Evolutionary conservation across 2,329 filamentous ascomycete species (phyloP), one percentile per base, ranked within the genome.

Genomic region (Microthyrium microscopicum): DNA sequence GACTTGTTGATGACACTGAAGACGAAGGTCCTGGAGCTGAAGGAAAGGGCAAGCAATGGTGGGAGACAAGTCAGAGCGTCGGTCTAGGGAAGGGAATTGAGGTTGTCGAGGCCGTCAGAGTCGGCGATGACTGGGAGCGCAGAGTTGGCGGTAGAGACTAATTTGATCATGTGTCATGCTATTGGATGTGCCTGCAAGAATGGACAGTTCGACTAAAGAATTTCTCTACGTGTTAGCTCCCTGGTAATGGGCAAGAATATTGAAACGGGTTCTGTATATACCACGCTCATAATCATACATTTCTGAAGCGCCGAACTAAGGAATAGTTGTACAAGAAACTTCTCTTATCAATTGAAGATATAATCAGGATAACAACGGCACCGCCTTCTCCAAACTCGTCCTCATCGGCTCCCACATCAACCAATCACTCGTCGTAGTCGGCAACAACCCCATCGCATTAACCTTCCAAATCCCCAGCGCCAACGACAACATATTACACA

Each of bases 381-480:
- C n/a, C n/a, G n/a, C n/a, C n/a, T n/a, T n/a, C n/a, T n/a, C n/a
- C n/a, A n/a, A n/a, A n/a, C n/a, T n/a, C n/a, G n/a, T n/a, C n/a
- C n/a, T n/a, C n/a, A n/a, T n/a, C n/a, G n/a, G n/a, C n/a, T n/a
- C n/a, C n/a, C n/a, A n/a, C n/a, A n/a, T n/a, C n/a, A n/a, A n/a
- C n/a, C n/a, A n/a, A n/a, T n/a, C n/a, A n/a, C n/a, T n/a, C n/a
- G n/a, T n/a, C n/a, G n/a, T n/a, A n/a, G n/a, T n/a, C 73, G 89
- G 89, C 54, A 98, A 63, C 45, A 98, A 58, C 1, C 89, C 89
- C 89, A 98, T 98, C 24, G 70, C 74, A 56, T 95, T 93, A 19
- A 98, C 74, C 57, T 98, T 98, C 83, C 84, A 98, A 33, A 98
- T 63, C 3, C 89, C 89, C 50, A 98, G 60, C 0, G 66, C 84